Evolutionary conservation across 495 filamentous ascomycete genomes (phyloP), one percentile per base, ranked within the genome.

Genomic region (Aspergillus taichungensis): DNA sequence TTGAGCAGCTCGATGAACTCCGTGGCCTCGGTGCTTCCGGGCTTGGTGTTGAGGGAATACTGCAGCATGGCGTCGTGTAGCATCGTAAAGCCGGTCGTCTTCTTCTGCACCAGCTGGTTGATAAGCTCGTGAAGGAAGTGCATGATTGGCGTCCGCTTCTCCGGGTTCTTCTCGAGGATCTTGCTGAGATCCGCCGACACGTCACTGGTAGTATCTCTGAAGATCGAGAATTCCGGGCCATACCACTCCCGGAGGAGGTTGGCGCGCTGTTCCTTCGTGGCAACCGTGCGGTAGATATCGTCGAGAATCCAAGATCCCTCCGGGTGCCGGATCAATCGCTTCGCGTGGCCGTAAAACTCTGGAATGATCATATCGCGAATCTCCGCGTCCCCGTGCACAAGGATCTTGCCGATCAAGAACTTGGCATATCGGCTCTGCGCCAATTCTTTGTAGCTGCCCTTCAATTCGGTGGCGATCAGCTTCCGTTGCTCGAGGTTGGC

Each of bases 41-140:
- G 71, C 40, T 82, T 83, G 37, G 80, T 77, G 57, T 84, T 89
- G 37, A 87, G 73, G 66, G 88, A 92, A 61, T 96, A 97, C 59
- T 99, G 89, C 38, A 96, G 77, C 91, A 97, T 94, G 13, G 92
- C 94, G 51, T 94, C 91, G 62, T 99, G 94, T 5, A 97, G 75
- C 72, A 97, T 90, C 1, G 88, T 94, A 64, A 97, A 99, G 6
- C 85, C 88, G 10, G 88, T 91, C 53, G 87, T 79, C 67, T 94
- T 89, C 76, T 99, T 99, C 68, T 96, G 88, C 42, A 96, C 74
- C 14, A 97, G 77, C 45, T 82, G 77, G 61, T 95, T 94, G 67
- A 90, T 87, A 54, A 95, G 72, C 49, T 90, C 84, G 49, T 80
- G 76, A 31, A 96, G 72, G 57, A 83, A 83, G 52, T 81, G 81